A percentile compares a stretch with the other conserved stretches of the same genome.
Conservation (phyloP, 257 asterid species). For the Nicotiana knightiana region DNA sequence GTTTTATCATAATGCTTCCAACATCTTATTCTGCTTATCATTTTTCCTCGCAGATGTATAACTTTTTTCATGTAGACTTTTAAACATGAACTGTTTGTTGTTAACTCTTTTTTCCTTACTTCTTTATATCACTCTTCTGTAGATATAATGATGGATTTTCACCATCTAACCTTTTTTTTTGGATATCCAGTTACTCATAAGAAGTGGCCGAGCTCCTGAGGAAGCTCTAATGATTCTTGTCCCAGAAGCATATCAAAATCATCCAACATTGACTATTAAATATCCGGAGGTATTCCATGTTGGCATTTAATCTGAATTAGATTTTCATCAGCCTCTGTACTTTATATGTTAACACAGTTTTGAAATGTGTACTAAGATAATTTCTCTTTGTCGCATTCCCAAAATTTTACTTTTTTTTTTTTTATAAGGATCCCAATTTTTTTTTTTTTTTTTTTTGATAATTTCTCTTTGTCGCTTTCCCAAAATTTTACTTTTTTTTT, state of each 20-base stretch:
- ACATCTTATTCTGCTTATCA: neutral
- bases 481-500: neutral
- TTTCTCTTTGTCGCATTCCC: neutral
- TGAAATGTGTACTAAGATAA: neutral
- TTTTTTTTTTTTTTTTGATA: no score
- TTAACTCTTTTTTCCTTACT: neutral
- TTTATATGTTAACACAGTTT: neutral
- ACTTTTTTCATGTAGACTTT: neutral
- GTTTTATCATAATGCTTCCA: neutral
- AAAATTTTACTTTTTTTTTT: neutral
- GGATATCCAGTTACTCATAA: constrained; percentile 64
- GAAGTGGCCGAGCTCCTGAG: constrained; percentile 95
- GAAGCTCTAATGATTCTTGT: constrained; percentile 98
- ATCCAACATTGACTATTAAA: constrained; percentile 79
- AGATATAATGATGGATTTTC: neutral
- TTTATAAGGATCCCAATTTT: no score
- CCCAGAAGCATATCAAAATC: constrained; percentile 98
- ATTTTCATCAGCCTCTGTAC: constrained; percentile 10
- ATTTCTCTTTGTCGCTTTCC: neutral
- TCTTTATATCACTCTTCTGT: neutral
- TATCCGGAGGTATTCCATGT: constrained; percentile 83
- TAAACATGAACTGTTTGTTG: neutral
- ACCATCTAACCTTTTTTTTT: constrained; percentile 4
- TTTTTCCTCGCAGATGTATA: neutral
- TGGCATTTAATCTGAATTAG: constrained; percentile 6